These are phyloP conservation scores for Agrostemma githago DNA, from an alignment of 148 eudicot species.

Conservation along the genomic window DNA sequence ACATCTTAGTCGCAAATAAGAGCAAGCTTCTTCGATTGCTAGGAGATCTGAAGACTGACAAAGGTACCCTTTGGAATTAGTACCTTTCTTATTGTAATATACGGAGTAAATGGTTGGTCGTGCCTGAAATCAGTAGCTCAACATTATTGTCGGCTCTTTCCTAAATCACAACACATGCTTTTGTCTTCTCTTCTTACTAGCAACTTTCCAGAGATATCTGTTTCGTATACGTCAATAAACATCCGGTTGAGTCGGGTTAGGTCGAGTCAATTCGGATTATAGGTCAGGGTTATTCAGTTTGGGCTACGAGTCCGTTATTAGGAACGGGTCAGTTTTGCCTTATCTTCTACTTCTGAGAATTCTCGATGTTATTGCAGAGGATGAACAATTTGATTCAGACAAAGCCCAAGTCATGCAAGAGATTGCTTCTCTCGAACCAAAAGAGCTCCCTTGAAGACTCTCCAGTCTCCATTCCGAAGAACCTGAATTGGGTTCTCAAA, in stretches of 20 bases:
- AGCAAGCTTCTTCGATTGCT: conserved; percentile 47
- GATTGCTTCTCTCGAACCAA: conserved; percentile 39
- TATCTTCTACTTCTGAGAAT: conserved; percentile 1
- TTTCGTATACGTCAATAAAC: no score
- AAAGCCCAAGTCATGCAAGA: conserved; percentile 50
- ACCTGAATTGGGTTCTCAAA: not conserved
- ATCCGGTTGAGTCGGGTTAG: no score
- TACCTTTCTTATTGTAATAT: not conserved
- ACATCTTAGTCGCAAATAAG: conserved; percentile 43
- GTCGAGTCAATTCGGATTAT: no score
- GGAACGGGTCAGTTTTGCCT: no score
- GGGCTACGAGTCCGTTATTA: no score
- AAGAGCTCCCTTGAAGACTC: conserved; percentile 30
- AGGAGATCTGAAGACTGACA: conserved; percentile 45
- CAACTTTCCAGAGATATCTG: no score
- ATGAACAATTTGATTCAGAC: conserved; percentile 41
- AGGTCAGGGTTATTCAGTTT: no score
- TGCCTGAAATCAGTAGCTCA: not conserved
- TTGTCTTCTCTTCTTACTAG: no score
- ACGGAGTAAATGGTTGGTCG: not conserved
- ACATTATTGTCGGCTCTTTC: not conserved
- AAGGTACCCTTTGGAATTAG: conserved; percentile 26
- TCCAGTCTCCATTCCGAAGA: conserved; percentile 1
- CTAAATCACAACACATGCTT: not conserved
- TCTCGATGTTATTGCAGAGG: conserved; percentile 31